phyloP scores from a whole-genome alignment of 768 basidiomycete genomes.

The Pulveroboletus sp. region DNA sequence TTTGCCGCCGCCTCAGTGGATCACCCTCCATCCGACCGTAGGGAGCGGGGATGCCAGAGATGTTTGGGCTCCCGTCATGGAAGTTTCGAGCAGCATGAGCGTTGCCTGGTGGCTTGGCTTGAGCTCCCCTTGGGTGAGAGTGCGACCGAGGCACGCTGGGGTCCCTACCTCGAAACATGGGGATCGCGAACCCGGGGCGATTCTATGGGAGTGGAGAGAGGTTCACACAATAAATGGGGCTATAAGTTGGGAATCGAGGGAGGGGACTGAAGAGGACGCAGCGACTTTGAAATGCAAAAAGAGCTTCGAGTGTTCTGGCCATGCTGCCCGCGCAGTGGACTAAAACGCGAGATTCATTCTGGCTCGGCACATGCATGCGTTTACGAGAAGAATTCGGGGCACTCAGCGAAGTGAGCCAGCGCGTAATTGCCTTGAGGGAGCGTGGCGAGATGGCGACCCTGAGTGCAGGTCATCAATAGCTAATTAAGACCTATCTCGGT shows the following conservation, averaged over 20 bases:
- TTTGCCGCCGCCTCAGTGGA: slow-evolving; percentile 40
- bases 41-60: slow-evolving; percentile 22
- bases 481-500: slow-evolving; percentile 35
- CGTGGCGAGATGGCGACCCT: slow-evolving; percentile 31
- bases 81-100: slow-evolving; percentile 24
- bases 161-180: slow-evolving; percentile 33
- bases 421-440: slow-evolving; percentile 35
- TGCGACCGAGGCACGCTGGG: slow-evolving; percentile 24
- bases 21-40: slow-evolving; percentile 30
- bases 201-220: slow-evolving; percentile 19
- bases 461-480: slow-evolving; percentile 22
- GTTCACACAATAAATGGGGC: slow-evolving; percentile 14
- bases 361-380: slow-evolving; percentile 27
- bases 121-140: slow-evolving; percentile 28
- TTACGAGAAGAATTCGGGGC: slow-evolving; percentile 33
- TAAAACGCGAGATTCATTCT: slow-evolving; percentile 36
- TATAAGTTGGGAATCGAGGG: slow-evolving; percentile 31
- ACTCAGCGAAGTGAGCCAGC: slow-evolving; percentile 37
- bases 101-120: slow-evolving; percentile 22
- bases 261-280: slow-evolving; percentile 24
- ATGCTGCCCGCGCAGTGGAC: slow-evolving; percentile 32
- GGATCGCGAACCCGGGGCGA: slow-evolving; percentile 20
- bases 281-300: slow-evolving; percentile 34
- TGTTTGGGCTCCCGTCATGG: slow-evolving; percentile 25
- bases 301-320: slow-evolving; percentile 34